Evolutionary conservation across 2,329 filamentous ascomycete genomes (phyloP).

Genomic region (Verticillium zaregamsianum): DNA sequence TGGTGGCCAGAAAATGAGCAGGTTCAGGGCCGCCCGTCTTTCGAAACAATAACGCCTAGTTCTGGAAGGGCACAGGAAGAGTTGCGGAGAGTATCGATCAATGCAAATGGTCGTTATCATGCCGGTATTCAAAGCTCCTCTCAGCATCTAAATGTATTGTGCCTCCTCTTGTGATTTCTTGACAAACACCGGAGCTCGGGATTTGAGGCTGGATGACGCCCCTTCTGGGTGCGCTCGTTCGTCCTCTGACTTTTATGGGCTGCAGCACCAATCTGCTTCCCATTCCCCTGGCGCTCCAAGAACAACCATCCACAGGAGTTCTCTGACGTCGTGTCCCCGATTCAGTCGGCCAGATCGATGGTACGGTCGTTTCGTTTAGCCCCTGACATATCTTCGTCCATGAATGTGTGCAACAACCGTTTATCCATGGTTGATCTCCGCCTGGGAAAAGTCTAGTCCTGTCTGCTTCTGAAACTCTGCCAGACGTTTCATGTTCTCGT

Average conservation of each 20-base stretch:
- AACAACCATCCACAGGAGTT: constrained; percentile 46
- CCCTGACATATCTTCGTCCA: constrained; percentile 43
- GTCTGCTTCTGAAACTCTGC: constrained; percentile 88
- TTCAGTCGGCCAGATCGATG: constrained; percentile 26
- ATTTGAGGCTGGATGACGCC: constrained; percentile 38
- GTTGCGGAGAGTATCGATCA: constrained; percentile 10
- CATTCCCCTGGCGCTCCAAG: constrained; percentile 53
- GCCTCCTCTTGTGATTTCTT: neutral
- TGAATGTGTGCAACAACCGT: neutral
- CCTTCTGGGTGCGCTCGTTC: neutral
- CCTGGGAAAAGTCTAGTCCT: constrained; percentile 70
- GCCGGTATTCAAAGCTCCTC: constrained; percentile 2
- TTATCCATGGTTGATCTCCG: constrained; percentile 48
- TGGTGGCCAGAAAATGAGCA: constrained; percentile 61
- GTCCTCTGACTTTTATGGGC: constrained; percentile 28
- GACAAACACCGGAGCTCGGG: constrained; percentile 31
- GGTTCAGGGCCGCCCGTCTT: constrained; percentile 69
- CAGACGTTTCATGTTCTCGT: constrained; percentile 90
- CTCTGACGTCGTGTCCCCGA: constrained; percentile 53
- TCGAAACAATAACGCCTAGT: constrained; percentile 47
- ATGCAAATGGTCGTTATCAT: constrained; percentile 6
- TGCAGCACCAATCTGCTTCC: constrained; percentile 52
- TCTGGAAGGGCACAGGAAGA: constrained; percentile 25
- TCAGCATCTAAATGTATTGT: neutral
- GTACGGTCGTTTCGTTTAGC: constrained; percentile 60